These are phyloP conservation scores for Gastroboletus turbinatus DNA, from an alignment of 1,284 basidiomycete species.

Conservation along the genomic window DNA sequence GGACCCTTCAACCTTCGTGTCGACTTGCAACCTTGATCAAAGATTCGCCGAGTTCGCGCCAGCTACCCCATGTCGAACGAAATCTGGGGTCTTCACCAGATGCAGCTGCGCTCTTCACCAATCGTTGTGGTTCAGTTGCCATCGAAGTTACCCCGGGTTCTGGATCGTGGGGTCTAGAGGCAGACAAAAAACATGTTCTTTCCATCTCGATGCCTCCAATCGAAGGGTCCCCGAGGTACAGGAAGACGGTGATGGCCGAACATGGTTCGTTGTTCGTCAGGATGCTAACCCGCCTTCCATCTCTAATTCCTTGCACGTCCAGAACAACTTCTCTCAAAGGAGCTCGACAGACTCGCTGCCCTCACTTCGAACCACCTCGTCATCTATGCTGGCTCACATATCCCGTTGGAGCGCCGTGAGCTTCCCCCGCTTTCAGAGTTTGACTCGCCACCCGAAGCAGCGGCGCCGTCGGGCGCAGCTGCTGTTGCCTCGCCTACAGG, in stretches of 20 bases:
- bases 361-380: constrained; percentile 60
- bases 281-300: background rate
- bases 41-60: constrained; percentile 51
- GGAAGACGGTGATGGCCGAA: constrained; percentile 47
- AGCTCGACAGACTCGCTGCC: constrained; percentile 49
- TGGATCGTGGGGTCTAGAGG: constrained; percentile 33
- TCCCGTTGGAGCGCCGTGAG: constrained; percentile 39
- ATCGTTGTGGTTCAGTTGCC: constrained; percentile 51
- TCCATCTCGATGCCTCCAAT: constrained; percentile 55
- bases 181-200: constrained; percentile 54
- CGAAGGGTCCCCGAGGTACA: constrained; percentile 38
- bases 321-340: constrained; percentile 45
- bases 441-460: constrained; percentile 25
- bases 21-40: constrained; percentile 47
- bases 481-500: constrained; percentile 35
- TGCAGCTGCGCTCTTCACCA: constrained; percentile 44
- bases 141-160: constrained; percentile 42
- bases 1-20: constrained; percentile 52
- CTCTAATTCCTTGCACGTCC: constrained; percentile 10
- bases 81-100: constrained; percentile 29
- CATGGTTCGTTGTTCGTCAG: constrained; percentile 45
- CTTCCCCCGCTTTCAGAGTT: constrained; percentile 29
- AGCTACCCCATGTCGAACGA: constrained; percentile 58
- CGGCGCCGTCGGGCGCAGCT: constrained; percentile 32
- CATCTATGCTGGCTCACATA: constrained; percentile 58